Percentiles rank a stretch among this genome's conserved stretches.
Conservation (phyloP, 2,329 filamentous ascomycete genomes). For the Diaporthe capsici region DNA sequence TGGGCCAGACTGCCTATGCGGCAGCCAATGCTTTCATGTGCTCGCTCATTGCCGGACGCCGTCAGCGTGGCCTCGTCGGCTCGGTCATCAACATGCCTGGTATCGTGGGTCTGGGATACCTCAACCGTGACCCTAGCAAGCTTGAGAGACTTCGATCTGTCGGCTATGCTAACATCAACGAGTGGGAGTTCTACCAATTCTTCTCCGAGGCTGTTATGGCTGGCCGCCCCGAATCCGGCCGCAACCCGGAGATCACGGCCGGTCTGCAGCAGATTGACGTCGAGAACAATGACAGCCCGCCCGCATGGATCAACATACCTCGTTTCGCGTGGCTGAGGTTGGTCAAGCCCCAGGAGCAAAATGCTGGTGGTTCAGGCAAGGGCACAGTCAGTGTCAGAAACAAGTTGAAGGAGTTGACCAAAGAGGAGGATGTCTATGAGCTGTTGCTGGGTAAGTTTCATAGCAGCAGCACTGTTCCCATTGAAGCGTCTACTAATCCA, state of each 20-base stretch:
- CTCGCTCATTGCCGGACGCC: constrained; percentile 51
- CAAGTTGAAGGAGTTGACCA: constrained; percentile 26
- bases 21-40: constrained; percentile 59
- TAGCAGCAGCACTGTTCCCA: too few species aligned
- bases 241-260: constrained; percentile 22
- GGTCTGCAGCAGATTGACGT: constrained; percentile 8
- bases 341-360: constrained; percentile 18
- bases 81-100: constrained; percentile 55
- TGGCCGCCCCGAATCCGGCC: constrained; percentile 8
- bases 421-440: constrained; percentile 26
- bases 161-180: constrained; percentile 44
- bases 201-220: constrained; percentile 58
- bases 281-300: constrained; percentile 11
- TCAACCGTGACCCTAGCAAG: constrained; percentile 39
- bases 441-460: constrained; percentile 13
- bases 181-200: constrained; percentile 56
- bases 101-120: constrained; percentile 60
- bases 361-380: constrained; percentile 12
- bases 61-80: constrained; percentile 54
- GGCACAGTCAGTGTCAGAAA: constrained; percentile 18
- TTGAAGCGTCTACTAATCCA: neutral
- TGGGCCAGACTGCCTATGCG: constrained; percentile 58
- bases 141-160: constrained; percentile 35
- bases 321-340: constrained; percentile 21
- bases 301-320: constrained; percentile 16